These are phyloP conservation scores for Gentiana dahurica DNA, from an alignment of 257 asterid species.

Conservation along the genomic window DNA sequence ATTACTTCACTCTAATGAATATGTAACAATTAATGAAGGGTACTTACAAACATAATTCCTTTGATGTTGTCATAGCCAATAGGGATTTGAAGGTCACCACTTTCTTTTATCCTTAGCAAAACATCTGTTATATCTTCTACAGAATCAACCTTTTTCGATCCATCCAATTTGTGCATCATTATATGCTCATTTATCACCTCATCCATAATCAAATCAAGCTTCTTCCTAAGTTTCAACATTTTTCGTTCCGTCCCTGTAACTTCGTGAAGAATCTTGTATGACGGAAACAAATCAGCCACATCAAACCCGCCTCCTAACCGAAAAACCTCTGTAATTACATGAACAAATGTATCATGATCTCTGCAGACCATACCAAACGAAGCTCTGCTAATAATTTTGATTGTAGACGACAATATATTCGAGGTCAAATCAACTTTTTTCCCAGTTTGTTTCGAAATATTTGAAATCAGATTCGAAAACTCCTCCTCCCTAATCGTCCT, in stretches of 20 bases:
- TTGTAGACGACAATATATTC: neutral
- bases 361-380: slow-evolving; percentile 7
- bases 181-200: neutral
- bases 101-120: neutral
- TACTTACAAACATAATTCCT: neutral
- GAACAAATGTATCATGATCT: slow-evolving; percentile 8
- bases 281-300: slow-evolving; percentile 7
- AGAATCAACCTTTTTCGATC: neutral
- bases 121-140: neutral
- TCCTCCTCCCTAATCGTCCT: slow-evolving; percentile 9
- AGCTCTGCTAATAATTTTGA: slow-evolving; percentile 2
- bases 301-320: neutral
- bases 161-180: neutral
- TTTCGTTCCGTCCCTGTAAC: slow-evolving; percentile 1
- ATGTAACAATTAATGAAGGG: neutral
- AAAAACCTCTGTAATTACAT: neutral
- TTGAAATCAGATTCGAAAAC: neutral
- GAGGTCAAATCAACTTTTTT: neutral
- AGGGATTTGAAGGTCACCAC: neutral
- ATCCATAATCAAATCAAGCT: neutral
- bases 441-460: neutral
- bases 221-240: slow-evolving; percentile 4
- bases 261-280: neutral
- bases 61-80: neutral
- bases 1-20: too few species aligned